phyloP scores from a whole-genome alignment of 2,329 filamentous ascomycete genomes.

The Pseudogymnoascus sp. region DNA sequence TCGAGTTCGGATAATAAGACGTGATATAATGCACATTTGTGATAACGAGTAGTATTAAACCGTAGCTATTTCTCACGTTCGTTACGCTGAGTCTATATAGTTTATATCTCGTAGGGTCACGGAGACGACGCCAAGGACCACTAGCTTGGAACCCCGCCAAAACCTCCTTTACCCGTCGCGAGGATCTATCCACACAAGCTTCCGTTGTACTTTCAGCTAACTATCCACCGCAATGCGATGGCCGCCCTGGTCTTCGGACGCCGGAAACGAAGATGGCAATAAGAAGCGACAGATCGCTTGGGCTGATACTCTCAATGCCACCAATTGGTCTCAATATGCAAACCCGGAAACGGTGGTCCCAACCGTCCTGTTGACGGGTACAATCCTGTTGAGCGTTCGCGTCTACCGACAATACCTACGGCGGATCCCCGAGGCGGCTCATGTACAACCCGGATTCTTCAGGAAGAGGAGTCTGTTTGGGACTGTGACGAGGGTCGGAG shows the following conservation, averaged over 20 bases:
- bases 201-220: not conserved
- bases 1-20: not conserved
- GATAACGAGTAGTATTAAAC: not conserved
- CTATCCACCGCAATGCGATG: conserved; percentile 35
- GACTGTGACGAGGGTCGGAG: conserved; percentile 84
- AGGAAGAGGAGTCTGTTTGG: conserved; percentile 71
- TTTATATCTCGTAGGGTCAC: not conserved
- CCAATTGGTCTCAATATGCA: conserved; percentile 46
- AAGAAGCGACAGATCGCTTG: conserved; percentile 31
- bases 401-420: conserved; percentile 72
- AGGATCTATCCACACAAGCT: conserved; percentile 3
- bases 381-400: conserved; percentile 44
- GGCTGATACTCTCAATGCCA: conserved; percentile 37
- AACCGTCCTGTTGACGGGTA: conserved; percentile 45
- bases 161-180: not conserved
- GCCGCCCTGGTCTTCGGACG: conserved; percentile 36
- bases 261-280: conserved; percentile 20
- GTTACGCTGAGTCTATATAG: not conserved
- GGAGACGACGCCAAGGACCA: not conserved
- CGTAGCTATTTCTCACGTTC: not conserved
- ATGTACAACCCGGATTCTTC: conserved; percentile 69
- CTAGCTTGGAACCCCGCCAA: conserved; percentile 5
- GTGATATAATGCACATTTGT: not conserved
- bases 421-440: conserved; percentile 68
- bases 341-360: conserved; percentile 46